A percentile compares a stretch with the other conserved stretches of the same genome.
These are phyloP conservation scores for Apophysomyces variabilis DNA, from an alignment of 371 early-diverging fungal species.

Conservation along the genomic window DNA sequence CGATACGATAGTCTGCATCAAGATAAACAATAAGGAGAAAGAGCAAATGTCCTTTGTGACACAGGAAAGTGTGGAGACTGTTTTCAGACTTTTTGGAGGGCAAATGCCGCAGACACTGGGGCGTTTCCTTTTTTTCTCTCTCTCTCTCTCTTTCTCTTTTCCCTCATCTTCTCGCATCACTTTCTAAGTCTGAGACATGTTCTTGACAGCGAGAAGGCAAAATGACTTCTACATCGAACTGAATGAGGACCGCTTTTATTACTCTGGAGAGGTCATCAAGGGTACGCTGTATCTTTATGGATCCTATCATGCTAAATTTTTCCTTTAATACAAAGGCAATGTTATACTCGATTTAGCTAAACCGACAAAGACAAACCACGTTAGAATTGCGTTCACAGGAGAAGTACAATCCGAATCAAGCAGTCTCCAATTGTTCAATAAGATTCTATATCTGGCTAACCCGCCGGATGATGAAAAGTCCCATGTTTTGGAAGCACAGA, in stretches of 20 bases:
- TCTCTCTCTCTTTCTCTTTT: slow-evolving; percentile 4
- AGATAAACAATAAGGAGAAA: too few relatives aligned
- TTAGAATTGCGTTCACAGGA: slow-evolving; percentile 40
- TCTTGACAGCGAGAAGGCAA: slow-evolving; percentile 24
- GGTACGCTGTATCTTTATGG: slow-evolving; percentile 24
- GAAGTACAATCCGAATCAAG: slow-evolving; percentile 32
- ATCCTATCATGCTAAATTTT: background rate
- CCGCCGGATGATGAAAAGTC: slow-evolving; percentile 32
- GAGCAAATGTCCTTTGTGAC: too few relatives aligned
- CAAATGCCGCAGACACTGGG: background rate
- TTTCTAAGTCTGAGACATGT: slow-evolving; percentile 12
- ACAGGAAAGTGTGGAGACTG: too few relatives aligned
- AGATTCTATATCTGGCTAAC: slow-evolving; percentile 29
- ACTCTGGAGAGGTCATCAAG: slow-evolving; percentile 46
- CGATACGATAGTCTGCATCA: too few relatives aligned
- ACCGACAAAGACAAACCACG: slow-evolving; percentile 40
- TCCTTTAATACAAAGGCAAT: slow-evolving; percentile 31
- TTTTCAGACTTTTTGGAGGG: too few relatives aligned
- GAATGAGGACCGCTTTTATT: slow-evolving; percentile 39
- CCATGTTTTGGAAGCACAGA: slow-evolving; percentile 40
- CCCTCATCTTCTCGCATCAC: background rate
- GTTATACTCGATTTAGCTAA: slow-evolving; percentile 44
- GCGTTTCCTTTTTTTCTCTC: background rate
- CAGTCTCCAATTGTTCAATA: slow-evolving; percentile 25
- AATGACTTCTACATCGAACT: slow-evolving; percentile 53